Evolutionary conservation across 208 protist genomes (phyloP).

Genomic region (Leishmania lainsoni): DNA sequence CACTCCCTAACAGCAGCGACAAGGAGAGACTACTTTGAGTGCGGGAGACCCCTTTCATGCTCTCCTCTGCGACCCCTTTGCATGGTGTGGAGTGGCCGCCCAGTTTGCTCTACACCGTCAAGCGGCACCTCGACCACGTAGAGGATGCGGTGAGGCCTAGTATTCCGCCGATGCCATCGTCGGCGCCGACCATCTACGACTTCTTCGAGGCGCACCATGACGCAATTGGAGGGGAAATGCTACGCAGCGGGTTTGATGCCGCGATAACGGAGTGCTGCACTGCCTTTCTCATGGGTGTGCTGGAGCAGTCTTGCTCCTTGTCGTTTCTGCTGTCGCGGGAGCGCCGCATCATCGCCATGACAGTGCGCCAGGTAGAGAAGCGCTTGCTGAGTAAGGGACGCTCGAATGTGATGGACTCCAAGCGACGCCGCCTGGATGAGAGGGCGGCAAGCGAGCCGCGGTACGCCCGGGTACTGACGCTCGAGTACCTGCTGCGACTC

Average conservation of each 20-base stretch:
- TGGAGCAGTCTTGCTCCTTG: conserved; percentile 74
- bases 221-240: conserved; percentile 21
- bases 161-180: conserved; percentile 46
- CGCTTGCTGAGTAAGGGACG: conserved; percentile 24
- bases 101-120: conserved; percentile 46
- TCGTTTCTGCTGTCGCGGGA: conserved; percentile 71
- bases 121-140: conserved; percentile 55
- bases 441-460: conserved; percentile 17
- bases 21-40: not conserved
- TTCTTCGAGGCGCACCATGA: conserved; percentile 56
- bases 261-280: conserved; percentile 53
- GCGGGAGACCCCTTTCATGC: not conserved
- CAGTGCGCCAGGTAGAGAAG: conserved; percentile 37
- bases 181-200: conserved; percentile 41
- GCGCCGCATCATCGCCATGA: conserved; percentile 39
- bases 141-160: conserved; percentile 54
- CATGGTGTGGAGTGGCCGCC: conserved; percentile 46
- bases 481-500: conserved; percentile 84
- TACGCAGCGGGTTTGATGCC: conserved; percentile 24
- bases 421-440: conserved; percentile 33
- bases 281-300: conserved; percentile 59
- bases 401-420: conserved; percentile 11
- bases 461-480: conserved; percentile 62
- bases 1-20: not conserved
- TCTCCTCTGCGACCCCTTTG: not conserved